Base-by-base conservation (phyloP, 1,284 basidiomycete species). In the Spongiforma sp. region DNA sequence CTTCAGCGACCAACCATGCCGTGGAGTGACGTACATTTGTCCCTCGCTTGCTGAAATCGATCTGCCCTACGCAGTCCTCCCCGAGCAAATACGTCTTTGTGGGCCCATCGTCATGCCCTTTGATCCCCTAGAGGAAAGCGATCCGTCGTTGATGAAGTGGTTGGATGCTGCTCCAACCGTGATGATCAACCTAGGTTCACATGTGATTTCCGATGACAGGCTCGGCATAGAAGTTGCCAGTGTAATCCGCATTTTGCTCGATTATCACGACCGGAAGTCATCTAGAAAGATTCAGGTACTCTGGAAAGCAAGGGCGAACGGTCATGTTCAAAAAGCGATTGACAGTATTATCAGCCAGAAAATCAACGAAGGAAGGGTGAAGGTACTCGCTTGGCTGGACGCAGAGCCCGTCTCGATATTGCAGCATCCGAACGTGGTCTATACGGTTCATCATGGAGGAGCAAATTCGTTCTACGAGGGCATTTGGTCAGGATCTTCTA, bases 391-490 rank as follows among this genome's bases (percentile, higher is more conserved):
- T 26, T 70, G 68, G 67, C 21, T 70, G 36, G 58, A 68, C 3
- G 59, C 52, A n/a, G 68, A 69, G 15, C 62, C 66, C 2, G 46
- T 65, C 33, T 56, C 68, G 15, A 57, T 68, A 52, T 43, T 70
- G 11, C 67, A 68, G 24, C 66, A 65, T 57, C 55, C 58, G 0
- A 65, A 65, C 33, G 24, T 68, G 52, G 43, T 61, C n/a, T 70
- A 62, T 46, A 62, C 53, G 4, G 64, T 69, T 7, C 67, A 67
- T 19, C 65, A 69, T 28, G 69, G 67, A n/a, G 65, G 69, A 11
- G 67, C 62, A 10, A 69, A 71, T 46, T 71, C 67, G 3, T 69
- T 63, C 36, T 67, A 46, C 10, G 69, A 71, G 7, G 59, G 61
- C 2, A 6, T 65, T 46, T 66, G 69, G 69, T 68, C 28, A 60